Evolutionary conservation across 805 yeast genomes (phyloP).

Genomic region (Cyberlindnera maritima): DNA sequence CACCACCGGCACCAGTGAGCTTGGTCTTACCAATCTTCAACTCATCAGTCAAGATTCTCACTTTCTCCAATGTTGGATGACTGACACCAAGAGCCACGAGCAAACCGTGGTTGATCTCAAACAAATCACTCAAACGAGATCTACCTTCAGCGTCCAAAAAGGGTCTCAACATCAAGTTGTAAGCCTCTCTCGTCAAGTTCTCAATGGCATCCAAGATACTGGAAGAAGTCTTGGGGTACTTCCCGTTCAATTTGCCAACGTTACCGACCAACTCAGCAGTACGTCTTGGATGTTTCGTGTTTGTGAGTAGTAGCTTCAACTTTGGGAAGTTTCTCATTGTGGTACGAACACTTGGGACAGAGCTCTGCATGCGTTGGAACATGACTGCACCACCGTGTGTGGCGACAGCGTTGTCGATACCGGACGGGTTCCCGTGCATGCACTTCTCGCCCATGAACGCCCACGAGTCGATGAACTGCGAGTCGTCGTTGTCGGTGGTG

Average conservation of each 20-base stretch:
- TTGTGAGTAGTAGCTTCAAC: conserved; percentile 70
- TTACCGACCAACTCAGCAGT: conserved; percentile 81
- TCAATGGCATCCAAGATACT: conserved; percentile 77
- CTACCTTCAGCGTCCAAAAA: conserved; percentile 41
- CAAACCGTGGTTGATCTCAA: conserved; percentile 83
- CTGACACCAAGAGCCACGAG: conserved; percentile 85
- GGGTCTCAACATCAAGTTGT: conserved; percentile 56
- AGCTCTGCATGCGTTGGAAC: conserved; percentile 61
- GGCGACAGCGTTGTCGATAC: conserved; percentile 95
- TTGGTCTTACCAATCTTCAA: conserved; percentile 79
- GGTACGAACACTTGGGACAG: conserved; percentile 61
- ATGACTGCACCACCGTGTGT: conserved; percentile 94
- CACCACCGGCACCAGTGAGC: conserved; percentile 98
- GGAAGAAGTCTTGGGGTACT: conserved; percentile 52
- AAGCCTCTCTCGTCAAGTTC: conserved; percentile 68
- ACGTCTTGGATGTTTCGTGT: conserved; percentile 83
- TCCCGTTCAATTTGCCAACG: conserved; percentile 56
- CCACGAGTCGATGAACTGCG: conserved; percentile 76
- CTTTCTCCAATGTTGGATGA: conserved; percentile 83
- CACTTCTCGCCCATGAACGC: conserved; percentile 92
- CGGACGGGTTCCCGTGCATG: conserved; percentile 95
- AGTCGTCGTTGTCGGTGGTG: conserved; percentile 37
- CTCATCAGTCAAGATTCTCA: conserved; percentile 64
- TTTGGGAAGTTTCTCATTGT: conserved; percentile 74
- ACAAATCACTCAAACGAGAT: conserved; percentile 52